Evolutionary conservation across 2,329 filamentous ascomycete genomes (phyloP).

Genomic region (Basipetospora chlamydospora): DNA sequence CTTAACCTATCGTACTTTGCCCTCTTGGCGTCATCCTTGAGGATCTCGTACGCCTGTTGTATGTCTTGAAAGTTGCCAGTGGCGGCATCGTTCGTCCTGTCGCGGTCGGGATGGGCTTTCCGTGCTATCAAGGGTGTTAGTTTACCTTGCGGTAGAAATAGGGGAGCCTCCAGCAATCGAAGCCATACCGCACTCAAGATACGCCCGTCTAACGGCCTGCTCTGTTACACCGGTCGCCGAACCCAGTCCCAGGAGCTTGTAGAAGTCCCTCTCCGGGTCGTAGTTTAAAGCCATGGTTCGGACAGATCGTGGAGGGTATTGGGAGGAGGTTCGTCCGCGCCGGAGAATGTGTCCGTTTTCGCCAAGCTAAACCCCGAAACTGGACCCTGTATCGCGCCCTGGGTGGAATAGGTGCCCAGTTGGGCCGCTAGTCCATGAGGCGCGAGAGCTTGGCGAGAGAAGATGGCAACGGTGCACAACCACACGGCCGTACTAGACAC

Average conservation of each 20-base stretch:
- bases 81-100: conserved; percentile 67
- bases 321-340: neutral
- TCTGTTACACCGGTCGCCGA: neutral
- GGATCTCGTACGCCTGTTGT: conserved; percentile 69
- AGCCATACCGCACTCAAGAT: conserved; percentile 5
- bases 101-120: conserved; percentile 79
- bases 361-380: neutral
- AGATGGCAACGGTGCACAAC: too few species aligned
- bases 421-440: neutral
- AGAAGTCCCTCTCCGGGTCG: conserved; percentile 49
- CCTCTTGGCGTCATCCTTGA: conserved; percentile 34
- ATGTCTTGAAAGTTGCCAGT: conserved; percentile 76
- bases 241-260: conserved; percentile 59
- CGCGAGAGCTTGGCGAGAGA: neutral
- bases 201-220: conserved; percentile 1
- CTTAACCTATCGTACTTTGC: conserved; percentile 38
- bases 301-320: too few species aligned
- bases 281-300: conserved; percentile 2
- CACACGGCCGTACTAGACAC: too few species aligned
- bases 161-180: neutral
- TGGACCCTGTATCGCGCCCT: neutral
- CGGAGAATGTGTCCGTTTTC: too few species aligned
- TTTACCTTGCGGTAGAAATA: too few species aligned
- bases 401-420: conserved; percentile 1
- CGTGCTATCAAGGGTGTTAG: conserved; percentile 37